These are phyloP conservation scores for Pyrus communis DNA, from an alignment of 306 rosid species.

Conservation along the genomic window DNA sequence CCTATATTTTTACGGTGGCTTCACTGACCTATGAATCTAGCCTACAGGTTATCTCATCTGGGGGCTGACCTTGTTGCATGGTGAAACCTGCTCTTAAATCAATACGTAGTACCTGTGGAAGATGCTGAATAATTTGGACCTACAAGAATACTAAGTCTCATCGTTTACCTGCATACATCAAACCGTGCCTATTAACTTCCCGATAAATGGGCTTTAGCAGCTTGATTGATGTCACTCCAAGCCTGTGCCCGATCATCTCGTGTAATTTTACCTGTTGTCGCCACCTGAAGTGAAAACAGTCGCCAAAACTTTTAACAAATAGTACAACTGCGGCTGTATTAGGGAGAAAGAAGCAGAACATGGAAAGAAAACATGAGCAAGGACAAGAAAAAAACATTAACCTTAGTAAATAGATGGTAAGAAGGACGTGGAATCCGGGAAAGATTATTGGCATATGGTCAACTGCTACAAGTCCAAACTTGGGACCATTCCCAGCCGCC, in stretches of 20 bases:
- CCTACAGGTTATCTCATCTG: no score
- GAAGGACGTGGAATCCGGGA: constrained; percentile 82
- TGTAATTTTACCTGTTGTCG: constrained; percentile 55
- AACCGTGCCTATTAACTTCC: constrained; percentile 53
- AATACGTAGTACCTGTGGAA: not conserved
- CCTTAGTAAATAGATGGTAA: constrained; percentile 79
- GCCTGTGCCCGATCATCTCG: constrained; percentile 56
- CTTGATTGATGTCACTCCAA: constrained; percentile 73
- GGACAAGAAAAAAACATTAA: constrained; percentile 16
- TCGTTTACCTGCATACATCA: constrained; percentile 89
- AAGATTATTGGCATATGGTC: constrained; percentile 58
- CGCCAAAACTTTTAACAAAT: constrained; percentile 8
- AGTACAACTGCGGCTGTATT: constrained; percentile 3
- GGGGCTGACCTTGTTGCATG: not conserved
- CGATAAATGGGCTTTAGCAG: constrained; percentile 79
- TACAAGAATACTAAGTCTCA: not conserved
- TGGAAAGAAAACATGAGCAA: constrained; percentile 1
- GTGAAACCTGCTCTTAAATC: not conserved
- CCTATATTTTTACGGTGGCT: no score
- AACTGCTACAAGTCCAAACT: constrained; percentile 97
- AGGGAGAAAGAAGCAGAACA: not conserved
- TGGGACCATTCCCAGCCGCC: constrained; percentile 99
- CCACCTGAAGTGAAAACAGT: constrained; percentile 52
- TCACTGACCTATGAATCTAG: not conserved
- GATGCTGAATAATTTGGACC: no score